A percentile compares a stretch with the other conserved stretches of the same genome.
These are phyloP conservation scores for Meyerozyma smithsonii DNA, from an alignment of 1,139 yeast species.

Conservation along the genomic window DNA sequence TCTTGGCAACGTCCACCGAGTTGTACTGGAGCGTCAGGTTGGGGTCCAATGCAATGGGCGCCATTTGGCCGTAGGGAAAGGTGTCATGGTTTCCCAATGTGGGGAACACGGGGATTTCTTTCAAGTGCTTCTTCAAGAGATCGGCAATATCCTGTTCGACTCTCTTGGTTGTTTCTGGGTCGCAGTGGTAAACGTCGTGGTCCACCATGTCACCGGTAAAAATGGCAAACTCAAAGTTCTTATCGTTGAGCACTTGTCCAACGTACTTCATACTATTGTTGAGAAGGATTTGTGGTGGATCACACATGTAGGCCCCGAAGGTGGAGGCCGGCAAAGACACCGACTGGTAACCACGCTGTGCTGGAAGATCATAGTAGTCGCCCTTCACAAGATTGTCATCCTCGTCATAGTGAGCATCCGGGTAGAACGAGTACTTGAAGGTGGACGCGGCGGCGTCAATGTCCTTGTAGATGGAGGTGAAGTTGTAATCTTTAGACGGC, in stretches of 20 bases:
- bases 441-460: constrained; percentile 9
- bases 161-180: constrained; percentile 43
- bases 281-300: constrained; percentile 56
- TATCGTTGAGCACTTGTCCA: constrained; percentile 24
- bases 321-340: constrained; percentile 51
- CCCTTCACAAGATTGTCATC: constrained; percentile 37
- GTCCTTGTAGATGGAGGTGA: constrained; percentile 21
- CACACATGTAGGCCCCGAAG: constrained; percentile 60
- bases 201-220: constrained; percentile 72
- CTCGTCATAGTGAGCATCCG: constrained; percentile 33
- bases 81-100: constrained; percentile 72
- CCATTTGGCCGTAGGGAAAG: constrained; percentile 67
- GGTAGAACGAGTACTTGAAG: constrained; percentile 24
- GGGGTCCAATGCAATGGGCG: constrained; percentile 40
- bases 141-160: constrained; percentile 51
- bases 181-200: constrained; percentile 47
- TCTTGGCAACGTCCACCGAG: constrained; percentile 52
- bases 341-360: constrained; percentile 34
- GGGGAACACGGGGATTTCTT: constrained; percentile 56
- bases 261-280: constrained; percentile 51
- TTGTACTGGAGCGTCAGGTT: constrained; percentile 55
- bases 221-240: constrained; percentile 51
- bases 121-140: constrained; percentile 51
- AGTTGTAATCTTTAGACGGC: constrained; percentile 26
- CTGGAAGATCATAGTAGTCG: constrained; percentile 33